Percentiles rank a stretch among this genome's conserved stretches.
Conservation (phyloP, 257 asterid species). For the Lithospermum erythrorhizon region DNA sequence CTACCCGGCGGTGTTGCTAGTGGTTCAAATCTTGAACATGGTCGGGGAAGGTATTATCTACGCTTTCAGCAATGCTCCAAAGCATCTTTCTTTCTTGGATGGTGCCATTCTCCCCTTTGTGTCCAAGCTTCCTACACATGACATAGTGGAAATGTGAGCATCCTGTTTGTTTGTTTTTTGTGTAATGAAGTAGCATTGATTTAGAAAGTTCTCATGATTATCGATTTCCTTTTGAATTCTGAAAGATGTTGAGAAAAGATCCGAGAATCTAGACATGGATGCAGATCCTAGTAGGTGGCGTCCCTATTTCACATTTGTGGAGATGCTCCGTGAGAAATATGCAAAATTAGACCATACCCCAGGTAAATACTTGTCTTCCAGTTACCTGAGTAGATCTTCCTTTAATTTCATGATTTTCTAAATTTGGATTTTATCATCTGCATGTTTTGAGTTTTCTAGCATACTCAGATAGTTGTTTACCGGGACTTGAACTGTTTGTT, state of each 20-base stretch:
- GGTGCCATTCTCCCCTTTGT: constrained; percentile 69
- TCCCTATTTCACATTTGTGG: constrained; percentile 51
- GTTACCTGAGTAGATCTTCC: neutral
- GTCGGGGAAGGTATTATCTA: constrained; percentile 64
- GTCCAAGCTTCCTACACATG: constrained; percentile 73
- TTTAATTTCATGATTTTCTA: constrained; percentile 1
- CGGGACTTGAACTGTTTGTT: neutral
- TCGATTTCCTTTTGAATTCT: constrained; percentile 30
- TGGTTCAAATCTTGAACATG: constrained; percentile 48
- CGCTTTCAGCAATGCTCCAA: constrained; percentile 81
- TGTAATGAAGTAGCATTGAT: neutral
- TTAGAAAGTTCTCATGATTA: neutral
- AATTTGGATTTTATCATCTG: neutral
- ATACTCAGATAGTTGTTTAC: neutral
- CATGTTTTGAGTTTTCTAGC: neutral
- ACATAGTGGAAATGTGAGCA: constrained; percentile 75
- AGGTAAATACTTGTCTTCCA: constrained; percentile 35
- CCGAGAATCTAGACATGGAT: constrained; percentile 55
- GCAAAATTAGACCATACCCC: constrained; percentile 56
- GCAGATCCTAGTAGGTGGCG: constrained; percentile 96
- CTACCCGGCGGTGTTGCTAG: constrained; percentile 45
- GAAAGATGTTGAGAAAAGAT: constrained; percentile 53
- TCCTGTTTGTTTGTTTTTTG: constrained; percentile 7
- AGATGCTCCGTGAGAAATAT: constrained; percentile 63
- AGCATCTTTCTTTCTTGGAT: constrained; percentile 76